A percentile compares a stretch with the other conserved stretches of the same genome.
phyloP scores from a whole-genome alignment of 352 stramenopile genomes.

The Pythium guiyangense region DNA sequence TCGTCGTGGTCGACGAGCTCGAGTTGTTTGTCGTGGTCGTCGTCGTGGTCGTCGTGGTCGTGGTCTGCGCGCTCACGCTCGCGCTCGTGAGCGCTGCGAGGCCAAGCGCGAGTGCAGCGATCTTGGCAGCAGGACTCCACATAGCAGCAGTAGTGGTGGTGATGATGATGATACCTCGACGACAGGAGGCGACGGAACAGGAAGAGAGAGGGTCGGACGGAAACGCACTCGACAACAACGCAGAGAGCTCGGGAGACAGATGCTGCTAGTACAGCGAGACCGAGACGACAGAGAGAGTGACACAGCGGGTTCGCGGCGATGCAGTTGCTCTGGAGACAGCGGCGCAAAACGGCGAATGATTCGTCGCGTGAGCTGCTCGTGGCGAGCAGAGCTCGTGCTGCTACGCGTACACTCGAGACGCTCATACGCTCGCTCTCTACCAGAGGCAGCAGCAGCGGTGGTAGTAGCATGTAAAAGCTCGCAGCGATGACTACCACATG shows the following conservation, averaged over 20 bases:
- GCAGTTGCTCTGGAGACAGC: slow-evolving; percentile 4
- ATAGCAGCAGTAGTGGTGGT: slow-evolving; percentile 2
- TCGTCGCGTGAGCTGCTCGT: not conserved
- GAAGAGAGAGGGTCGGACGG: slow-evolving; percentile 1
- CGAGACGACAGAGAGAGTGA: not conserved
- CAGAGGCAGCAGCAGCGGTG: not conserved
- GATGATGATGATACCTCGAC: not conserved
- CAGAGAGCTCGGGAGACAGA: slow-evolving; percentile 3
- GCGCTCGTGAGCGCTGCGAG: slow-evolving; percentile 2
- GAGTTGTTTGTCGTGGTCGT: not conserved
- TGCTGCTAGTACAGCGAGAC: not conserved
- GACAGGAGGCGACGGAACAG: not conserved
- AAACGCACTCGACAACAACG: not conserved
- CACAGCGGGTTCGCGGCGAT: not conserved
- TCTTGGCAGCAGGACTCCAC: slow-evolving; percentile 12
- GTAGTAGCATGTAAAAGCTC: not conserved
- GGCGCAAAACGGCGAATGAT: slow-evolving; percentile 16
- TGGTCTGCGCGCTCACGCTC: slow-evolving; percentile 6
- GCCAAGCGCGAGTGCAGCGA: not conserved
- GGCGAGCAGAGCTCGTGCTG: not conserved
- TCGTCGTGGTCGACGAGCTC: slow-evolving; percentile 5
- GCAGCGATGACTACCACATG: not conserved
- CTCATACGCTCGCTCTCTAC: too few species aligned
- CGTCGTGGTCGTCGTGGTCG: slow-evolving; percentile 9
- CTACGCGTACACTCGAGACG: too few species aligned